phyloP scores from a whole-genome alignment of 768 basidiomycete species.

The Neoboletus brunneissimus region DNA sequence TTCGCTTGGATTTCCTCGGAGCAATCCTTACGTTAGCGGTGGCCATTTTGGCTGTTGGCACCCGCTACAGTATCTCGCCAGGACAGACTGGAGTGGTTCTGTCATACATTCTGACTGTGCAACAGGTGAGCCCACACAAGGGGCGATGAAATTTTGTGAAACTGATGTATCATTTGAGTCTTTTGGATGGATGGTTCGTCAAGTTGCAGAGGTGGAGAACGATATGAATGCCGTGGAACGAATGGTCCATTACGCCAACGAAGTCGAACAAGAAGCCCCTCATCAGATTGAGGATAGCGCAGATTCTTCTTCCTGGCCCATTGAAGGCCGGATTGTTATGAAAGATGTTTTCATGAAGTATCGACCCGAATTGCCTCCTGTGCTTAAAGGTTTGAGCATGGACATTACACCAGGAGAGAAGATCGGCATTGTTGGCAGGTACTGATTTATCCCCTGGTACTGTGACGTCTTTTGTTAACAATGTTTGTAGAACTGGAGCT shows the following conservation, averaged over 20 bases:
- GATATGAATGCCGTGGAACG: conserved; percentile 92
- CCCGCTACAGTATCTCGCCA: conserved; percentile 72
- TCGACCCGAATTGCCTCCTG: conserved; percentile 82
- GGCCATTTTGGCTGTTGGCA: conserved; percentile 72
- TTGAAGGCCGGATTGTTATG: conserved; percentile 68
- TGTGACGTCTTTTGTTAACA: not conserved
- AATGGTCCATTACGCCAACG: conserved; percentile 74
- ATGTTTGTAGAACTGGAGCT: conserved; percentile 62
- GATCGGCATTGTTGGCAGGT: conserved; percentile 83
- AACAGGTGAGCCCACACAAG: conserved; percentile 49
- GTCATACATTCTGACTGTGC: conserved; percentile 76
- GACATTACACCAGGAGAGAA: conserved; percentile 75
- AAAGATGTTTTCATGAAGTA: conserved; percentile 77
- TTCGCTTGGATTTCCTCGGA: conserved; percentile 87
- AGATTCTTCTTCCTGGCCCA: conserved; percentile 70
- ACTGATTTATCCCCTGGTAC: conserved; percentile 14
- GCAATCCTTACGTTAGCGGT: conserved; percentile 69
- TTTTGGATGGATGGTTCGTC: conserved; percentile 75
- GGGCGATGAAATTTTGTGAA: not conserved
- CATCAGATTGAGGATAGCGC: conserved; percentile 60
- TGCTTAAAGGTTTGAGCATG: conserved; percentile 81
- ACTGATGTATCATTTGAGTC: conserved; percentile 34
- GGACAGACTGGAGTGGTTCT: conserved; percentile 74
- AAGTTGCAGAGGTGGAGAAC: conserved; percentile 85
- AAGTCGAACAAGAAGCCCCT: conserved; percentile 80